These are phyloP conservation scores for Sanguinoderma infundibulare DNA, from an alignment of 1,284 basidiomycete genomes.

Conservation along the genomic window DNA sequence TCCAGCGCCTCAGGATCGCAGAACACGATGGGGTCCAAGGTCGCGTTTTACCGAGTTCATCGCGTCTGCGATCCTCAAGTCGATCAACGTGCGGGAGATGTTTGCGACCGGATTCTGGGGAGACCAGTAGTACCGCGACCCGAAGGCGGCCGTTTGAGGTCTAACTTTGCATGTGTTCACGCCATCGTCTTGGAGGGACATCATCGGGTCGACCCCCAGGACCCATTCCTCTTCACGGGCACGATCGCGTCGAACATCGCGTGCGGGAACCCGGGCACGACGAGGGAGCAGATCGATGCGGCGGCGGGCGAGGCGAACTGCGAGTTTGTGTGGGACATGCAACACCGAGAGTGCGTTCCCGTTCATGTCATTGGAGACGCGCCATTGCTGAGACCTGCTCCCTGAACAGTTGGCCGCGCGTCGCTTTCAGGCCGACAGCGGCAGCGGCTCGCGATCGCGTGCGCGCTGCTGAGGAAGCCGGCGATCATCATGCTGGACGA, in stretches of 20 bases:
- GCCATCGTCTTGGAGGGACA: slow-evolving; percentile 82
- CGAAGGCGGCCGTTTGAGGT: neutral
- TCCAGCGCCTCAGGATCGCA: slow-evolving; percentile 13
- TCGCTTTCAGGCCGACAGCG: slow-evolving; percentile 72
- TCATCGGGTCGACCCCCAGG: slow-evolving; percentile 92
- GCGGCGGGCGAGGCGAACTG: slow-evolving; percentile 94
- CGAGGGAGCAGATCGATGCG: slow-evolving; percentile 83
- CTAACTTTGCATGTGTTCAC: no score
- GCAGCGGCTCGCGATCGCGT: slow-evolving; percentile 77
- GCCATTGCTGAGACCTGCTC: neutral
- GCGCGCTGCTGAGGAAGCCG: slow-evolving; percentile 86
- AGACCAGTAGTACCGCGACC: neutral
- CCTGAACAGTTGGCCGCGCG: slow-evolving; percentile 64
- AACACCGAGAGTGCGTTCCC: slow-evolving; percentile 68
- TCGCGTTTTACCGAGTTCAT: slow-evolving; percentile 40
- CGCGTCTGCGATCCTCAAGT: slow-evolving; percentile 1
- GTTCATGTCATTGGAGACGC: no score
- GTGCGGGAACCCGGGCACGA: slow-evolving; percentile 79
- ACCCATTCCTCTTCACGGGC: slow-evolving; percentile 82
- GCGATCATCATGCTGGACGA: slow-evolving; percentile 84
- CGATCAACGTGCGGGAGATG: neutral
- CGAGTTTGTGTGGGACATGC: slow-evolving; percentile 93
- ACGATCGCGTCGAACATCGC: slow-evolving; percentile 95
- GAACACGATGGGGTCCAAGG: slow-evolving; percentile 38
- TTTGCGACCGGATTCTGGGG: slow-evolving; percentile 4